phyloP scores from a whole-genome alignment of 148 eudicot species.

The Dysphania ambrosioides region DNA sequence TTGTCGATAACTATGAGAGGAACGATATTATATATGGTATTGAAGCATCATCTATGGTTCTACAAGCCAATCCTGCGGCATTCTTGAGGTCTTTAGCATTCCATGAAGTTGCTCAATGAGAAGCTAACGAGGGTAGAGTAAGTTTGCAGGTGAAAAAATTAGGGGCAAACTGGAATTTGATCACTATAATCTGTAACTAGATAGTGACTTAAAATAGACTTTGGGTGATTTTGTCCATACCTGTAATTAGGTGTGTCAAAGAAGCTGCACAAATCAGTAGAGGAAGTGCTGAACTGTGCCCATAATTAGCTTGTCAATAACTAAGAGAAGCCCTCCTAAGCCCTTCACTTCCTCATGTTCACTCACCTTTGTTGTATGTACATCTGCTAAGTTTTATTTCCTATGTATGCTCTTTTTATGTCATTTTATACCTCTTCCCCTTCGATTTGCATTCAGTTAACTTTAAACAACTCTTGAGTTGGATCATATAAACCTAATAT shows the following conservation, averaged over 20 bases:
- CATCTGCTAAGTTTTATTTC: neutral
- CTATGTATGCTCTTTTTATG: too few relatives aligned
- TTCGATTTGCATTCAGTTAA: too few relatives aligned
- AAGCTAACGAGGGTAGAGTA: neutral
- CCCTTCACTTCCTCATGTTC: neutral
- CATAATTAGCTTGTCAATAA: conserved; percentile 3
- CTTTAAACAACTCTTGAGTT: too few relatives aligned
- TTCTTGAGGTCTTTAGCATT: conserved; percentile 59
- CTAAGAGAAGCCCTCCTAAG: neutral
- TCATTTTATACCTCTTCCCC: neutral
- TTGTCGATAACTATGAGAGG: conserved; percentile 6
- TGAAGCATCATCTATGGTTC: conserved; percentile 31
- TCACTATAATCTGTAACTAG: neutral
- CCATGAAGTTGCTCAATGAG: conserved; percentile 46
- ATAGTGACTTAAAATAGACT: neutral
- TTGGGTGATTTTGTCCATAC: neutral
- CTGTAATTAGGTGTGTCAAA: neutral
- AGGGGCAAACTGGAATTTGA: neutral
- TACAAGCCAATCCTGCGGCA: conserved; percentile 86
- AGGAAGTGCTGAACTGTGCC: neutral
- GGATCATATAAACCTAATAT: too few relatives aligned
- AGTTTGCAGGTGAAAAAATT: neutral
- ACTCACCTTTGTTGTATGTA: neutral
- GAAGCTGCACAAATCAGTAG: conserved; percentile 16
- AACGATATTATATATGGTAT: neutral